These are phyloP conservation scores for Pythium dissotocum DNA, from an alignment of 352 stramenopile species.

Conservation along the genomic window DNA sequence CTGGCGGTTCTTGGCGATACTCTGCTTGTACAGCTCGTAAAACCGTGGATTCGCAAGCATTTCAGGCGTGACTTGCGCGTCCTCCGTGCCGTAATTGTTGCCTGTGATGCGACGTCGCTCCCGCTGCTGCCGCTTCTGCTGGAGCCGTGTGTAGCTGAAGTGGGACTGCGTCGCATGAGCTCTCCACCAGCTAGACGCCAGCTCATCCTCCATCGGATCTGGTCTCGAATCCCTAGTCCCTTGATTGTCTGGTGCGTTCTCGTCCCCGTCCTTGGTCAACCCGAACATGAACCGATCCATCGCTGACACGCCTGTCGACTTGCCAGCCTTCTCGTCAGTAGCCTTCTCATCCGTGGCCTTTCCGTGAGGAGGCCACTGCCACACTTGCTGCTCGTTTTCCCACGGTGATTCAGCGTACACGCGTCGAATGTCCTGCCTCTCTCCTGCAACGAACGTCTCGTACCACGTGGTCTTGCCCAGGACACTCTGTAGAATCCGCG, in stretches of 20 bases:
- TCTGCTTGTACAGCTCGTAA: slow-evolving; percentile 35
- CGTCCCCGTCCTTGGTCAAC: slow-evolving; percentile 10
- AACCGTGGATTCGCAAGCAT: slow-evolving; percentile 52
- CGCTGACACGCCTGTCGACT: slow-evolving; percentile 5
- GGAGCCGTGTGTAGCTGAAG: slow-evolving; percentile 12
- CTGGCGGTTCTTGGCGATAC: slow-evolving; percentile 11
- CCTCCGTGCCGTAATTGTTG: slow-evolving; percentile 13
- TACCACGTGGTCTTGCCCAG: slow-evolving; percentile 47
- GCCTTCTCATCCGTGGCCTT: neutral
- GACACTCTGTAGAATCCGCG: slow-evolving; percentile 32
- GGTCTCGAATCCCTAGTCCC: neutral
- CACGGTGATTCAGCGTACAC: slow-evolving; percentile 44
- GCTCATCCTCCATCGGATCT: slow-evolving; percentile 29
- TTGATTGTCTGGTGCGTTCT: slow-evolving; percentile 3
- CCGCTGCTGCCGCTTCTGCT: slow-evolving; percentile 10
- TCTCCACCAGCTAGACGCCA: slow-evolving; percentile 59
- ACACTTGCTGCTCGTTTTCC: slow-evolving; percentile 49
- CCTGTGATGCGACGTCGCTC: neutral
- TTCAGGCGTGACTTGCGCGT: slow-evolving; percentile 40
- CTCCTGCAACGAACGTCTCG: slow-evolving; percentile 49
- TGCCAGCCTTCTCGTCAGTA: neutral
- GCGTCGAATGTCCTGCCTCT: slow-evolving; percentile 45
- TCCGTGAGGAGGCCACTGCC: slow-evolving; percentile 39
- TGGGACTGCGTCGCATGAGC: slow-evolving; percentile 41
- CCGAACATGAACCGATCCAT: slow-evolving; percentile 48